A percentile compares a stretch with the other conserved stretches of the same genome.
Conservation (phyloP, 345 rosid species). For the Syzygium oleosum region DNA sequence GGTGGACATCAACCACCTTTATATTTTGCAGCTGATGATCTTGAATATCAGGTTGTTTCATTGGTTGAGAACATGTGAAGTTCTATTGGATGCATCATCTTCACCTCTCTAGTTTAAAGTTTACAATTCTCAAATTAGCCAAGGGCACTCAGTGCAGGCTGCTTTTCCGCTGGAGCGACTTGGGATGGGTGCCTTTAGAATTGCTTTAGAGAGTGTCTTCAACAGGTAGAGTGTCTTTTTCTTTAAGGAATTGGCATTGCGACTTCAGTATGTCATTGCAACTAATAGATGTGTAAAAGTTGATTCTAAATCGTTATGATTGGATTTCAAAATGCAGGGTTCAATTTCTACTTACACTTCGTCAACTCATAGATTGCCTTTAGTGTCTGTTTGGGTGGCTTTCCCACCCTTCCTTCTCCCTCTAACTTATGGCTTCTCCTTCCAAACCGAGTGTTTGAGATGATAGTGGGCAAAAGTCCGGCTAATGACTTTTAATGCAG, state of each 20-base stretch:
- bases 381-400: neutral
- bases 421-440: neutral
- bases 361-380: neutral
- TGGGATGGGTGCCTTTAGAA: slow-evolving; percentile 89
- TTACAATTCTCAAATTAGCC: neutral
- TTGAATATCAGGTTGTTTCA: slow-evolving; percentile 64
- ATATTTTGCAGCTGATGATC: slow-evolving; percentile 78
- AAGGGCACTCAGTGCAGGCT: slow-evolving; percentile 40
- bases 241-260: neutral
- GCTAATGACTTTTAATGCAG: no score
- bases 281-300: neutral
- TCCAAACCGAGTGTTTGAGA: no score
- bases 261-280: neutral
- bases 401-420: neutral
- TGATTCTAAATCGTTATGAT: neutral
- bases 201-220: slow-evolving; percentile 70
- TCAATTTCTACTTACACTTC: neutral
- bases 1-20: slow-evolving; percentile 55
- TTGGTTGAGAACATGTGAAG: neutral
- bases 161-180: slow-evolving; percentile 77
- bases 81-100: neutral
- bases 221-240: slow-evolving; percentile 36
- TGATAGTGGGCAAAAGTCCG: no score
- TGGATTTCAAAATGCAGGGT: neutral
- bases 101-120: neutral